These are phyloP conservation scores for Pseudogymnoascus sp. DNA, from an alignment of 2,329 filamentous ascomycete species.

Conservation along the genomic window DNA sequence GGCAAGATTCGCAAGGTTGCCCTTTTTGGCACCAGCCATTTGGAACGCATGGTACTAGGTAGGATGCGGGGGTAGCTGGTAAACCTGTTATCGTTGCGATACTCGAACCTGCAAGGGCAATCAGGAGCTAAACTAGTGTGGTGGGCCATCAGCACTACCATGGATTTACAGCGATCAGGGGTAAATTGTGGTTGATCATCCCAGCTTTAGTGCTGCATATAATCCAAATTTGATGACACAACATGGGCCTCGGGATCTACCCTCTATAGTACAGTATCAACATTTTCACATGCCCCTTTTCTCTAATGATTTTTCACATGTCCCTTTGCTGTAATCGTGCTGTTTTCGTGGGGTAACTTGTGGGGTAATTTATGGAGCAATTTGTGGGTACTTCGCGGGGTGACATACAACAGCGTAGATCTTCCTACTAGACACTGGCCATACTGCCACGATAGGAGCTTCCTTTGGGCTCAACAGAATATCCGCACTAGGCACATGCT, in stretches of 20 bases:
- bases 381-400: no score
- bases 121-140: background rate
- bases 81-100: background rate
- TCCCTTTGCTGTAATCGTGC: background rate
- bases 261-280: background rate
- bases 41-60: background rate
- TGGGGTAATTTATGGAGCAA: background rate
- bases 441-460: background rate
- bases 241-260: background rate
- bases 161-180: background rate
- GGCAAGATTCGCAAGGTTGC: background rate
- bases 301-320: background rate
- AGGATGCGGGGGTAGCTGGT: background rate
- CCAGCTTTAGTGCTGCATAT: conserved; percentile 10
- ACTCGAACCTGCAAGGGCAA: background rate
- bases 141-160: background rate
- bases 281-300: no score
- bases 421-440: background rate
- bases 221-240: background rate
- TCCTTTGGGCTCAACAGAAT: background rate
- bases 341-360: background rate
- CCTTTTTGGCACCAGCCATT: background rate
- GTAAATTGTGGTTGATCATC: background rate
- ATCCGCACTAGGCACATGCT: background rate
- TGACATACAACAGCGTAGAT: background rate